Percentiles rank a stretch among this genome's conserved stretches.
phyloP scores from a whole-genome alignment of 805 yeast genomes.

The Ogataea polymorpha region DNA sequence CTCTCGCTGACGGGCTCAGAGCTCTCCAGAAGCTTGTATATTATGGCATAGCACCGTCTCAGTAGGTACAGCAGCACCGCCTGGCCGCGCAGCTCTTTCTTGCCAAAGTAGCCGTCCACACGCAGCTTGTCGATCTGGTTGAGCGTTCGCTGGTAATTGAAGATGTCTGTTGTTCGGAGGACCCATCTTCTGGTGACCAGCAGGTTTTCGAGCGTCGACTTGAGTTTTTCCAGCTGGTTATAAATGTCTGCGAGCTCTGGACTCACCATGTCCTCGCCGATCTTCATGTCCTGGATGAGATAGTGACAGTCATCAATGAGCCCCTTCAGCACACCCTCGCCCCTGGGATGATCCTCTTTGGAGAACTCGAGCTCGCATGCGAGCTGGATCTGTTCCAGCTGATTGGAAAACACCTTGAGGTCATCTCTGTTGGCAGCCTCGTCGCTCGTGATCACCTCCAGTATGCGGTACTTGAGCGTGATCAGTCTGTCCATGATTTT shows the following conservation, averaged over 20 bases:
- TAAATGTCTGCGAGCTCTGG: constrained; percentile 57
- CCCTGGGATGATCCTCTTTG: constrained; percentile 20
- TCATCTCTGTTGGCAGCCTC: constrained; percentile 19
- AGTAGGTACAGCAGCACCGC: constrained; percentile 68
- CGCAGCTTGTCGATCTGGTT: constrained; percentile 72
- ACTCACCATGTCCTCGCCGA: constrained; percentile 45
- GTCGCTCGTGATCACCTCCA: constrained; percentile 47
- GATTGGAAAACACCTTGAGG: constrained; percentile 14
- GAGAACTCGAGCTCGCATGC: constrained; percentile 22
- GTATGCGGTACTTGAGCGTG: constrained; percentile 54
- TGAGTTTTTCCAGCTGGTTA: constrained; percentile 59
- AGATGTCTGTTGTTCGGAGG: constrained; percentile 90
- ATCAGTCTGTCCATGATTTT: constrained; percentile 58
- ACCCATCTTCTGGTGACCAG: constrained; percentile 97
- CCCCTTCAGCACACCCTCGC: constrained; percentile 60
- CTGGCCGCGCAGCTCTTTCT: constrained; percentile 48
- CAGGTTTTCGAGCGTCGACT: constrained; percentile 74
- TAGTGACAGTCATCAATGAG: constrained; percentile 81
- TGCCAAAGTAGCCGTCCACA: constrained; percentile 53
- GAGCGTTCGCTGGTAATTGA: constrained; percentile 71
- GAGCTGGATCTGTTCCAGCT: constrained; percentile 23
- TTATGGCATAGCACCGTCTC: constrained; percentile 86
- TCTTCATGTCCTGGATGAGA: constrained; percentile 62
- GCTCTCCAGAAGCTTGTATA: constrained; percentile 84
- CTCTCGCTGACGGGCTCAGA: constrained; percentile 96